These are phyloP conservation scores for Komagataea norvegica DNA, from an alignment of 1,139 yeast species.

Conservation along the genomic window DNA sequence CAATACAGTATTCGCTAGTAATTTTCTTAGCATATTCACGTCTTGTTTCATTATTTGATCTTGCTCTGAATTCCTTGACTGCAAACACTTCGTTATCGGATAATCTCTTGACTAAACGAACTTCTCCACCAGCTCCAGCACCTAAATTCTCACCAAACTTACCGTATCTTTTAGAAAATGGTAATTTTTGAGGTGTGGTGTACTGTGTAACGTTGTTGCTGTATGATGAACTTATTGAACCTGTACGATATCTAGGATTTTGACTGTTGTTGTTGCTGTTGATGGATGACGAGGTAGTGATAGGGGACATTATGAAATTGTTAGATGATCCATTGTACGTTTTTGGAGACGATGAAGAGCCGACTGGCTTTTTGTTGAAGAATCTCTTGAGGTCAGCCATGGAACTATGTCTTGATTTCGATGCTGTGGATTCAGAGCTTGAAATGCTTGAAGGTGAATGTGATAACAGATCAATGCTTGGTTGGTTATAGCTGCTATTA, in stretches of 20 bases:
- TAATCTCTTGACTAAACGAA: slow-evolving; percentile 64
- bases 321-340: slow-evolving; percentile 7
- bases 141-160: slow-evolving; percentile 85
- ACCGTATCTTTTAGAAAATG: slow-evolving; percentile 73
- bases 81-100: slow-evolving; percentile 76
- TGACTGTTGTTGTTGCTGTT: slow-evolving; percentile 16
- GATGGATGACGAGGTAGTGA: slow-evolving; percentile 24
- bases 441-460: slow-evolving; percentile 26
- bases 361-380: slow-evolving; percentile 39
- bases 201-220: slow-evolving; percentile 27
- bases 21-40: slow-evolving; percentile 91
- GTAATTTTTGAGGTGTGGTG: slow-evolving; percentile 31
- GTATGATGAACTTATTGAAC: slow-evolving; percentile 24
- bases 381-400: slow-evolving; percentile 67
- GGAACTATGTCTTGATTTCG: slow-evolving; percentile 52
- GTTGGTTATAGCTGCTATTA: neutral
- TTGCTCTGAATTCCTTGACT: slow-evolving; percentile 83
- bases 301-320: slow-evolving; percentile 21
- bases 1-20: slow-evolving; percentile 94
- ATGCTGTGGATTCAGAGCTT: slow-evolving; percentile 25
- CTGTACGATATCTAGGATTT: slow-evolving; percentile 23
- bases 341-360: slow-evolving; percentile 18
- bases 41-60: slow-evolving; percentile 69
- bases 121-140: slow-evolving; percentile 96
- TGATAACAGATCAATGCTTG: slow-evolving; percentile 15